Evolutionary conservation across 2,329 filamentous ascomycete genomes (phyloP), one percentile per base, ranked within the genome.

Genomic region (Grosmannia huntii): DNA sequence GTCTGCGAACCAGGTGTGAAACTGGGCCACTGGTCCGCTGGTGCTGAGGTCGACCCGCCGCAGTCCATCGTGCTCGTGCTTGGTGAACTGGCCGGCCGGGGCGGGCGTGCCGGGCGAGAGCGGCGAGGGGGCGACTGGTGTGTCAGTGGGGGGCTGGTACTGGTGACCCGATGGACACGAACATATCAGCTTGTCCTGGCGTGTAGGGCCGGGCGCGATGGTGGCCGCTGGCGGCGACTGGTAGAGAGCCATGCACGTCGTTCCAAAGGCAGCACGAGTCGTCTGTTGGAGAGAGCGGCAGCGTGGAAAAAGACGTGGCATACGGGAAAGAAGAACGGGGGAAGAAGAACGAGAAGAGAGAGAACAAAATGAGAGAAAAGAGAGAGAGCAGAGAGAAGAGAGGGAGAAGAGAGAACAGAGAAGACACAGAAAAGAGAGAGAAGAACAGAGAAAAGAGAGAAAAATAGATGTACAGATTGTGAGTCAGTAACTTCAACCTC

Each of bases 1-100:
- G 60, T 85, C 79, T 14, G 80, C 78, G 79, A 95, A 99, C 94
- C 94, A 99, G 61, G 74, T 71, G 75, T 95, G 82, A 76, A 97
- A 99, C 75, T 97, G 94, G 36, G 77, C 76, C 59, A 92, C 82
- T 0, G 94, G 94, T 57, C 79, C 79, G 10, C 74, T 58, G 1
- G 77, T 67, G 65, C 81, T 71, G 21, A 95, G 82, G 67, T 89
- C 80, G 1, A 71, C 66, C 53, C 75, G 77, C 41, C 78, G 75
- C 33, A 95, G 82, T 1, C 77, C 76, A 65, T 81, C 82, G 57
- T 70, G 50, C 60, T 71, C 67, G 60, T 68, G 63, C 70, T 79
- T 78, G 55, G 80, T 83, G 76, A 91, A 95, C 70, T 95, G 90
- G 27, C 82, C 82, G 12, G 90, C 89, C 69, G 87, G 87, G 1